Evolutionary conservation across 805 yeast genomes (phyloP).

Genomic region (Clavispora carvajalis): DNA sequence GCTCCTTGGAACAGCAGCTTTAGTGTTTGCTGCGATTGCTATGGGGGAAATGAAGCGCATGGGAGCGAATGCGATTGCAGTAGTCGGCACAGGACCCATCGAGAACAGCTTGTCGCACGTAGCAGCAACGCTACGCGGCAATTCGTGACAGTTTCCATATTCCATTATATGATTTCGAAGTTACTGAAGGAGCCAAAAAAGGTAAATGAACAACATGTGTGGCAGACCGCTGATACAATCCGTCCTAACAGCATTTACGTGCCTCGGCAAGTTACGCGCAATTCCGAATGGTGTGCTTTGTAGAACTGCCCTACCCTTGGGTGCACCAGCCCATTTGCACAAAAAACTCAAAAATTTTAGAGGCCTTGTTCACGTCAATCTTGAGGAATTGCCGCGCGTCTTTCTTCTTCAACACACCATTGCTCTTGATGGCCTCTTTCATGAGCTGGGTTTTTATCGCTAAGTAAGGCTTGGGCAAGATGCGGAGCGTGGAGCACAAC

Average conservation of each 20-base stretch:
- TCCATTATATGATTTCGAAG: too few species aligned
- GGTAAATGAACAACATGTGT: too few species aligned
- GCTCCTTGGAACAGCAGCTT: too few species aligned
- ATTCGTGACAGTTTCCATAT: too few species aligned
- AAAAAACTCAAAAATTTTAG: slow-evolving; percentile 87
- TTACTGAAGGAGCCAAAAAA: too few species aligned
- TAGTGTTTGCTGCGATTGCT: too few species aligned
- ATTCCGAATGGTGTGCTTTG: too few species aligned
- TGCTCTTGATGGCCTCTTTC: slow-evolving; percentile 79
- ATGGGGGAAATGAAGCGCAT: not conserved
- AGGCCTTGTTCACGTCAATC: slow-evolving; percentile 82
- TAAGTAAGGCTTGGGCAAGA: slow-evolving; percentile 88
- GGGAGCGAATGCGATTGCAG: not conserved
- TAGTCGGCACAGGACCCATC: not conserved
- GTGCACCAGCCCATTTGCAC: slow-evolving; percentile 85
- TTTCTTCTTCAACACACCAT: slow-evolving; percentile 78
- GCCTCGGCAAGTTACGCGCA: too few species aligned
- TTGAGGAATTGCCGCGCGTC: slow-evolving; percentile 80
- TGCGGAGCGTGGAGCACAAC: slow-evolving; percentile 75
- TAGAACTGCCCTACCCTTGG: slow-evolving; percentile 26
- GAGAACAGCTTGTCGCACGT: too few species aligned
- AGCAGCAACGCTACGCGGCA: too few species aligned
- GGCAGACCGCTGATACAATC: too few species aligned
- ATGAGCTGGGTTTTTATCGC: slow-evolving; percentile 88
- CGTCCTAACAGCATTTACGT: too few species aligned